Base-by-base conservation (phyloP, 805 yeast genomes). In the Candida germanica region DNA sequence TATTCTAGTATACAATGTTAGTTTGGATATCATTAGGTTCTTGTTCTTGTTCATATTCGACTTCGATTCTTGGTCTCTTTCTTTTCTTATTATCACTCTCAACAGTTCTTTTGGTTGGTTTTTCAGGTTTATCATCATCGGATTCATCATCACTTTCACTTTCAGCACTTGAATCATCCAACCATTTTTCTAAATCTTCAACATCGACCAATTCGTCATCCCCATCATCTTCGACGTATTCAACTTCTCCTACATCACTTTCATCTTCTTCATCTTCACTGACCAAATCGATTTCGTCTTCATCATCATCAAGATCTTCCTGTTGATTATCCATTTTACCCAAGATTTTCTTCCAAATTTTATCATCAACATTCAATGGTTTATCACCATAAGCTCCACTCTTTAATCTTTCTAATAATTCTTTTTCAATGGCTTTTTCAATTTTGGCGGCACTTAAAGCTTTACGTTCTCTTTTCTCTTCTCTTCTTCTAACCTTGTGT, bases 301-400 rank as follows among this genome's bases (percentile, higher is more conserved):
- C 79, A 22, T 66, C 69, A 30, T 73, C 76, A 42, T 82, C 86
- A 32, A 77, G 80, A 26, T 64, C 65, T 44, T 83, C 91, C 50
- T 82, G 83, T 39, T 81, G 80, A 36, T 74, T 75, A 37, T 70
- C 80, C 48, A 75, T 75, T 44, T 68, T 74, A 43, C 89, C 88
- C 68, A 93, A 76, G 16, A 93, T 94, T 68, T 81, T 86, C 74
- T 83, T 83, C 98, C 98, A 93, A 42, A 93, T 79, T 64, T 82
- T 82, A 54, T 91, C 96, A 53, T 93, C 98, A 24, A 93, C 98
- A 54, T 93, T 93, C 56, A 93, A 71, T 38, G 98, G 98, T 61
- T 91, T 87, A 56, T 93, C 98, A 47, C 98, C 98, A 58, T 93
- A 93, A 2, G 98, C 98, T 43, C 98, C 98, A 54, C 91, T 80